Percentiles rank a stretch among this genome's conserved stretches.
These are phyloP conservation scores for Olyra latifolia DNA, from an alignment of 176 grass and related monocot genomes.

Conservation along the genomic window DNA sequence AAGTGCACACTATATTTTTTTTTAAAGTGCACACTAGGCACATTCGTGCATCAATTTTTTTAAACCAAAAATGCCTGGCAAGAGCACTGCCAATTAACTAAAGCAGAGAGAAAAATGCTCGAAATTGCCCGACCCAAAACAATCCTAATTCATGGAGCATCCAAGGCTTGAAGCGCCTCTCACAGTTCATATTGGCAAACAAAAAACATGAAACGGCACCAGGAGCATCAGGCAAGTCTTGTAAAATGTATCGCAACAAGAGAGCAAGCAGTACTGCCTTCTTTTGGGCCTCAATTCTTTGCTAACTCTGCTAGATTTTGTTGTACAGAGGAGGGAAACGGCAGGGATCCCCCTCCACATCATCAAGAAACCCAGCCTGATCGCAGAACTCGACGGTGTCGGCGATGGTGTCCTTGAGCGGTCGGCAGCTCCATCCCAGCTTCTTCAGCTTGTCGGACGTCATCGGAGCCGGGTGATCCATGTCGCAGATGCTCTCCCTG, in stretches of 20 bases:
- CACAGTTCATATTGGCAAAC: too few relatives aligned
- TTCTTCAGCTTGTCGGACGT: constrained; percentile 46
- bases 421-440: constrained; percentile 47
- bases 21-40: too few relatives aligned
- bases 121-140: too few relatives aligned
- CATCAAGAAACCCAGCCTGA: constrained; percentile 30
- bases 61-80: too few relatives aligned
- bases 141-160: too few relatives aligned
- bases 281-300: background rate
- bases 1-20: too few relatives aligned
- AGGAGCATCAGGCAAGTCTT: background rate
- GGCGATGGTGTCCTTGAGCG: constrained; percentile 31
- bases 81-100: too few relatives aligned
- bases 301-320: constrained; percentile 22
- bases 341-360: background rate
- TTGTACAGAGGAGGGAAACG: constrained; percentile 28
- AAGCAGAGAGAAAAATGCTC: too few relatives aligned
- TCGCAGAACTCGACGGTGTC: constrained; percentile 37
- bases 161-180: too few relatives aligned
- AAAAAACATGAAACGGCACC: too few relatives aligned
- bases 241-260: background rate
- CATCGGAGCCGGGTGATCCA: constrained; percentile 15
- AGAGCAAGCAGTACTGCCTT: background rate
- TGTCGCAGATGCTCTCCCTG: constrained; percentile 30
- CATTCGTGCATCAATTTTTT: too few relatives aligned